Evolutionary conservation across 2,329 filamentous ascomycete genomes (phyloP), one percentile per base, ranked within the genome.

Genomic region (Plectosphaerella sp.): DNA sequence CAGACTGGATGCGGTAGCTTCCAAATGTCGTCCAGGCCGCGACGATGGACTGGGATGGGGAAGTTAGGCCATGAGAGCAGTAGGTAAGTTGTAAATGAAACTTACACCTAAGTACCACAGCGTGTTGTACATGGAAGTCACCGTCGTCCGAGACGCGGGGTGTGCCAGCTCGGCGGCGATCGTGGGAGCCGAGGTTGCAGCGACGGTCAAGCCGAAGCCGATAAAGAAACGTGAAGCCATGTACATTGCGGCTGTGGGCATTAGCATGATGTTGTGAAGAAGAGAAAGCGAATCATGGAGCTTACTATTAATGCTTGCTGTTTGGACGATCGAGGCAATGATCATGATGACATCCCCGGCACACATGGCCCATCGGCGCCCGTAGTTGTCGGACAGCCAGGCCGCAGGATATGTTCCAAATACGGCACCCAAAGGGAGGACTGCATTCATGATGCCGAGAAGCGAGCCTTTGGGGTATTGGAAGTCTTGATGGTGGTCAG

Each of bases 211-310:
- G 36, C 83, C 83, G 52, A 80, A 79, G 6, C 78, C 78, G 18
- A 82, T 70, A 20, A 81, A 59, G 60, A 82, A 80, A 20, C 79
- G 70, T 5, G 78, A 77, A 6, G 69, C 79, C 64, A 85, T 79
- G 64, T 85, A 84, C 53, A 43, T 43, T 12, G 41, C 41, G 16
- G 18, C 41, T 43, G 16, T 2, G 14, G 7, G 10, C 14, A n/a
- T 39, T 14, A 39, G 16, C 37, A 39, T 3, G 15, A n/a, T 16
- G 8, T n/a, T n/a, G 8, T 37, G 37, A 39, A 5, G 28, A 33
- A 33, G 16, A 70, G 63, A 35, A 72, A 72, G 1, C 57, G 56
- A 12, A 49, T 25, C 2, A 58, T n/a, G n/a, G 63, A 62, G n/a
- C 52, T 53, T 3, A 43, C 41, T 18, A 20, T 43, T 43, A 3